Base-by-base conservation (phyloP, 2,329 filamentous ascomycete species). In the Pseudogymnoascus sp. region DNA sequence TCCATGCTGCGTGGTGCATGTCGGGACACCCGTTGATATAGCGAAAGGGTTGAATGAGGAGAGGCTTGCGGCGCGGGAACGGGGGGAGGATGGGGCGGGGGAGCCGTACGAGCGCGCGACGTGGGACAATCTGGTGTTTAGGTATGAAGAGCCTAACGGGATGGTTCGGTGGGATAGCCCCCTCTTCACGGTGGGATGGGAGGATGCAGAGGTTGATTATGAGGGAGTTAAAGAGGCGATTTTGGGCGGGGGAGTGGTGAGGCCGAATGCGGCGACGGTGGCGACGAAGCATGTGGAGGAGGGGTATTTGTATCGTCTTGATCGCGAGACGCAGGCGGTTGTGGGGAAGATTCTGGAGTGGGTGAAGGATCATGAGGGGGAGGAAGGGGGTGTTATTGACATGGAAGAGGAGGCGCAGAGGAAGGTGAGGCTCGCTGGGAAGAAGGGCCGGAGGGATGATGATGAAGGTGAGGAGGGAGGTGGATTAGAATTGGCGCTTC, bases 101-200 rank as follows among this genome's bases (percentile, higher is more conserved):
- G 63, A 66, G 26, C 66, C 67, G 10, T 72, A 71, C 63, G 70
- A 70, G 24, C 66, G 37, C 13, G 69, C 69, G 6, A 70, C 70
- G 16, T 71, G 72, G 68, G 70, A 73, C 13, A 74, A 74, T 62
- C 62, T 74, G 31, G 72, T 74, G 35, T 93, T 91, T 72, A 81
- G 90, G 62, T 93, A 93, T 72, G 90, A 96, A 75, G 90, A 96
- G 75, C 90, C 91, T 13, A 95, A 93, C 72, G 84, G 87, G 21
- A 93, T 93, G 89, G 87, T 83, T 2, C 79, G 90, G 47, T 96
- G 91, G 91, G 90, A 96, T 73, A 89, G 87, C 62, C 90, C 91
- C 1, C 80, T 95, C 2, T 95, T 93, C 75, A 88, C 88, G 3
- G 81, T 95, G 0, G 81, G 91, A 10, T 90, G 87, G 80, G 87